These are phyloP conservation scores for Diplocarpon rosae DNA, from an alignment of 2,329 filamentous ascomycete species.

Conservation along the genomic window DNA sequence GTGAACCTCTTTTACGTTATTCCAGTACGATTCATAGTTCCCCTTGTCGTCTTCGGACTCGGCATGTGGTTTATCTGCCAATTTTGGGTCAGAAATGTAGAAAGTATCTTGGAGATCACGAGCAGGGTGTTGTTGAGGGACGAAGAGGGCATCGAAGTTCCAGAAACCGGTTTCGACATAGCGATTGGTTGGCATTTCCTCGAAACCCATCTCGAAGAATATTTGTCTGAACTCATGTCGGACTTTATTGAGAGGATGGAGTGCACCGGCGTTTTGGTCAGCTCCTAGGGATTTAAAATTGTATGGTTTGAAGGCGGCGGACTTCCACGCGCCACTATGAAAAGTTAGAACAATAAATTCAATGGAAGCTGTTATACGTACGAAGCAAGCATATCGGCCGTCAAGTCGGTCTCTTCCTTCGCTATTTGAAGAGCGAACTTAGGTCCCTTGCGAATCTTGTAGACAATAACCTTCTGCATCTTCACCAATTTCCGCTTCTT, in stretches of 20 bases:
- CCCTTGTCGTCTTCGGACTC: slow-evolving; percentile 42
- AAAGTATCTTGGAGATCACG: slow-evolving; percentile 97
- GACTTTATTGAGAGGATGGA: slow-evolving; percentile 80
- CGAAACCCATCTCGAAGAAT: slow-evolving; percentile 98
- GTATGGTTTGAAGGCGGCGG: slow-evolving; percentile 75
- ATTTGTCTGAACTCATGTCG: slow-evolving; percentile 92
- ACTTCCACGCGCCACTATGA: slow-evolving; percentile 73
- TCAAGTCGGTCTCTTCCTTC: slow-evolving; percentile 92
- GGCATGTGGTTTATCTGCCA: slow-evolving; percentile 57
- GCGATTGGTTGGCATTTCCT: slow-evolving; percentile 92
- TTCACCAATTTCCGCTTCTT: slow-evolving; percentile 87
- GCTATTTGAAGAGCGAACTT: slow-evolving; percentile 84
- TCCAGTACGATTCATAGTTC: slow-evolving; percentile 78
- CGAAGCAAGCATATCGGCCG: slow-evolving; percentile 77
- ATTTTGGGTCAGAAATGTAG: slow-evolving; percentile 84
- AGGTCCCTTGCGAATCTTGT: slow-evolving; percentile 71
- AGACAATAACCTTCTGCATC: slow-evolving; percentile 74
- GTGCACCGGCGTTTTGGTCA: slow-evolving; percentile 48
- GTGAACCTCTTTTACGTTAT: slow-evolving; percentile 79
- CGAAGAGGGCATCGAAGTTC: slow-evolving; percentile 96
- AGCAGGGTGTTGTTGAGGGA: slow-evolving; percentile 94
- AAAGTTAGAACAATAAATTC: slow-evolving; percentile 11
- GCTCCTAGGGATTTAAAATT: slow-evolving; percentile 60
- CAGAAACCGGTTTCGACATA: slow-evolving; percentile 97
- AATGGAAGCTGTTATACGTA: slow-evolving; percentile 18